Conservation (phyloP, 2,329 filamentous ascomycete species). For the Hypoxylon sp. region DNA sequence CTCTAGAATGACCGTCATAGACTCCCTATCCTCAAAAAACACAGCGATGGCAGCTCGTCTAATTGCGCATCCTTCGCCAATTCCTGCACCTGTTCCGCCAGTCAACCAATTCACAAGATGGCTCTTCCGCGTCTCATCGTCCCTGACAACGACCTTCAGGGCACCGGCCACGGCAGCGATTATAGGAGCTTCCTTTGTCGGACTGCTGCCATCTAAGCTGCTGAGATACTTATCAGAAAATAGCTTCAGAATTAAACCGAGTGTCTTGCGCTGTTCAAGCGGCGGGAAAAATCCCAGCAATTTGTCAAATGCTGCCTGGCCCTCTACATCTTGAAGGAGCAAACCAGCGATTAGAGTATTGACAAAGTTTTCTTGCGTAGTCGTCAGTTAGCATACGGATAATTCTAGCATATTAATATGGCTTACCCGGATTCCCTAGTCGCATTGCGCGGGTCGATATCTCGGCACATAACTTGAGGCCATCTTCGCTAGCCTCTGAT, state of each 20-base stretch:
- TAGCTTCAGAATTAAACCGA: slow-evolving; percentile 59
- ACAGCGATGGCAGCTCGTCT: slow-evolving; percentile 75
- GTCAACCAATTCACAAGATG: slow-evolving; percentile 76
- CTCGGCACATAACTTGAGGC: slow-evolving; percentile 61
- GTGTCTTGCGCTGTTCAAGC: slow-evolving; percentile 62
- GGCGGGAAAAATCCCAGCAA: slow-evolving; percentile 57
- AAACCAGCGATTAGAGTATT: slow-evolving; percentile 49
- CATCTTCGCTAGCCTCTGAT: slow-evolving; percentile 54
- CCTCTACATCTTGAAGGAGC: slow-evolving; percentile 44
- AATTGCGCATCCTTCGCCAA: slow-evolving; percentile 75
- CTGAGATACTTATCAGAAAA: slow-evolving; percentile 64
- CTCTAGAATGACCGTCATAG: slow-evolving; percentile 72
- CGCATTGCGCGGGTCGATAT: slow-evolving; percentile 73
- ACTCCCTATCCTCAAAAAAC: slow-evolving; percentile 66
- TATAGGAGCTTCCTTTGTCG: slow-evolving; percentile 51
- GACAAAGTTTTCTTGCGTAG: slow-evolving; percentile 59
- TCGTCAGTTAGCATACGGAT: slow-evolving; percentile 14
- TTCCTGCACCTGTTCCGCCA: slow-evolving; percentile 73
- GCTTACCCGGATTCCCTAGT: slow-evolving; percentile 79
- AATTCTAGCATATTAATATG: not conserved
- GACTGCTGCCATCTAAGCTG: slow-evolving; percentile 53
- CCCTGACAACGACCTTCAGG: slow-evolving; percentile 64
- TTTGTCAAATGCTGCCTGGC: slow-evolving; percentile 50
- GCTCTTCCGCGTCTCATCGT: slow-evolving; percentile 64
- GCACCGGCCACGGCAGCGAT: slow-evolving; percentile 73